Evolutionary conservation across 805 yeast genomes (phyloP), one percentile per base, ranked within the genome.

Genomic region (Candida pseudofarinosa): DNA sequence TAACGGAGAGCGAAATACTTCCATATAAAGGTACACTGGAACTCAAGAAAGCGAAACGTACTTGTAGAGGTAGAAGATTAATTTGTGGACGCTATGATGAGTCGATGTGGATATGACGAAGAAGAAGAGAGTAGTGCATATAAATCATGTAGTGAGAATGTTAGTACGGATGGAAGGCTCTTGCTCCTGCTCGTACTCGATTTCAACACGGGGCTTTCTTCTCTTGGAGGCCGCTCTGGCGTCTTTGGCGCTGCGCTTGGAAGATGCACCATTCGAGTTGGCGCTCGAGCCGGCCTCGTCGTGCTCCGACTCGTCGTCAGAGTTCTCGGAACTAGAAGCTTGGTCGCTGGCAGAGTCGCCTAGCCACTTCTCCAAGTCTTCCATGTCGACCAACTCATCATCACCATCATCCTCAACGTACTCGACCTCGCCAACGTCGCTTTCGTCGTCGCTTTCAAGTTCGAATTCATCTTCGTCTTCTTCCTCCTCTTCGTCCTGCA

Each of bases 371-470:
- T 90, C 93, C 51, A 90, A 71, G 55, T 91, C 97, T 69, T 90
- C 97, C 70, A 91, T 79, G 59, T 93, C 97, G 19, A 88, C 96
- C 54, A 88, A 68, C 52, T 88, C 89, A 46, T 85, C 96, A 17
- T 86, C 95, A 13, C 84, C 95, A 43, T 86, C 96, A 40, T 86
- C 96, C 48, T 82, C 96, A 40, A 88, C 97, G 57, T 83, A 87
- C 62, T 90, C 98, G 35, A 88, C 82, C 62, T 88, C 88, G 32
- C 89, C 76, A 40, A 77, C 80, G 49, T 80, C 85, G 47, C 77
- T 69, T 47, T 76, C 80, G 38, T 68, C 76, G 17, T 67, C 74
- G 48, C 69, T 61, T 46, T 65, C 72, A 51, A 63, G 55, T 23
- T 77, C 80, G 44, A 77, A 75, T 35, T 69, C 72, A 35, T 74